Base-by-base conservation (phyloP, 441 rosid genomes). In the Populus hybrid region DNA sequence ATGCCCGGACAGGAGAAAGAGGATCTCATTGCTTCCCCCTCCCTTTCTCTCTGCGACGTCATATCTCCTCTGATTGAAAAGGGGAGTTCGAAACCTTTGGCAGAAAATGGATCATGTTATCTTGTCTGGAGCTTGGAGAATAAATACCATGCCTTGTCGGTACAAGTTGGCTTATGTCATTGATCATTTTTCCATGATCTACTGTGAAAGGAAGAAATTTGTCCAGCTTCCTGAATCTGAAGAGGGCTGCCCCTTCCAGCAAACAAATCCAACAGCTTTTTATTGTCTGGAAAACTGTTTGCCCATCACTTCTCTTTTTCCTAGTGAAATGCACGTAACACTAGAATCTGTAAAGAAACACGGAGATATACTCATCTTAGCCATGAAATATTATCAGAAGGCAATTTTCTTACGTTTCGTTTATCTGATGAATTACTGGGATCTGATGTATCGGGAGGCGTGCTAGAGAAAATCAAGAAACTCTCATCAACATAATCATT, bases 121-220 rank as follows among this genome's bases (percentile, higher is more conserved):
- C 67, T 68, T 9, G 38, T 69, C 59, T 18, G 57, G 61, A 36
- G 6, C 40, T 76, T 3, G 10, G 69, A 77, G 74, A 66, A 77
- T 70, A 70, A 75, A 76, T 21, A 4, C 69, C 36, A 20, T 69
- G 63, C 24, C 40, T 61, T 68, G 57, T 57, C 30, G 59, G n/a
- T 24, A 1, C n/a, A 57, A 6, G 23, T 21, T 77, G 40, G 36
- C 21, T 46, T 34, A n/a, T n/a, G 9, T 76, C 66, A 10, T 35
- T 5, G 21, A 57, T 73, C 59, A 10, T 65, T 26, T 34, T 36
- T 24, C 34, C 67, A 28, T 42, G 24, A 21, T 42, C 67, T 42
- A 3, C 20, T 0, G 8, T 28, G 1, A 0, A n/a, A 67, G 46
- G 7, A 0, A 32, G 36, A 71, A 26, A 2, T 23, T 18, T 57